These are phyloP conservation scores for Podila epigama DNA, from an alignment of 192 early-diverging fungal genomes.

Conservation along the genomic window DNA sequence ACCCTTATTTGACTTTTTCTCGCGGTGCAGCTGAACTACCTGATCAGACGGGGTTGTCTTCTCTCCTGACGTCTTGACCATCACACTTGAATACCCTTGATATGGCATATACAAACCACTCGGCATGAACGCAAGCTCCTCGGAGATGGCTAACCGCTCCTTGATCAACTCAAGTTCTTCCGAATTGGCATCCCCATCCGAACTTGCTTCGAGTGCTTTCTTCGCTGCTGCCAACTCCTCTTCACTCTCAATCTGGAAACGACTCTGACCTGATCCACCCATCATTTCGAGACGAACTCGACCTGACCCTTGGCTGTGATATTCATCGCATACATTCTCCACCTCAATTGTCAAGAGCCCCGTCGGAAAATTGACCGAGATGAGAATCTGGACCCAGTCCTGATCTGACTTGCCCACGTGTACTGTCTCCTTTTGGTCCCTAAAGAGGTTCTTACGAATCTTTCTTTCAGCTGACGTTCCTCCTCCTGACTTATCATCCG, in stretches of 20 bases:
- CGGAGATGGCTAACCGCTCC: conserved; percentile 6
- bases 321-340: conserved; percentile 27
- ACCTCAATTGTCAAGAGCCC: conserved; percentile 33
- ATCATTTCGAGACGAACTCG: conserved; percentile 23
- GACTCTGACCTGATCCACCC: conserved; percentile 12
- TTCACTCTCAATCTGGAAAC: conserved; percentile 30
- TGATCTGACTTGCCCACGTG: conserved; percentile 13
- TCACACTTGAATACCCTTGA: conserved; percentile 20
- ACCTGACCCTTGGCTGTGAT: background rate
- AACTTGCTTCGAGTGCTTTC: background rate
- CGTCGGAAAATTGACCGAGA: conserved; percentile 42
- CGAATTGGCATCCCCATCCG: background rate
- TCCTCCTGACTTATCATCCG: background rate
- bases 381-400: conserved; percentile 33
- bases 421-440: conserved; percentile 14
- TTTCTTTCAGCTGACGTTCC: background rate
- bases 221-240: background rate
- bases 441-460: conserved; percentile 12
- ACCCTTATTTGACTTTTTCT: background rate
- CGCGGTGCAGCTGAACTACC: background rate
- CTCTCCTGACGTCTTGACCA: conserved; percentile 7
- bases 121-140: conserved; percentile 42
- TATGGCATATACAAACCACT: conserved; percentile 38
- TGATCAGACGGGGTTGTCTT: background rate
- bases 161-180: conserved; percentile 8